Conservation (phyloP, 2,329 filamentous ascomycete species). For the Xylariaceae sp. region DNA sequence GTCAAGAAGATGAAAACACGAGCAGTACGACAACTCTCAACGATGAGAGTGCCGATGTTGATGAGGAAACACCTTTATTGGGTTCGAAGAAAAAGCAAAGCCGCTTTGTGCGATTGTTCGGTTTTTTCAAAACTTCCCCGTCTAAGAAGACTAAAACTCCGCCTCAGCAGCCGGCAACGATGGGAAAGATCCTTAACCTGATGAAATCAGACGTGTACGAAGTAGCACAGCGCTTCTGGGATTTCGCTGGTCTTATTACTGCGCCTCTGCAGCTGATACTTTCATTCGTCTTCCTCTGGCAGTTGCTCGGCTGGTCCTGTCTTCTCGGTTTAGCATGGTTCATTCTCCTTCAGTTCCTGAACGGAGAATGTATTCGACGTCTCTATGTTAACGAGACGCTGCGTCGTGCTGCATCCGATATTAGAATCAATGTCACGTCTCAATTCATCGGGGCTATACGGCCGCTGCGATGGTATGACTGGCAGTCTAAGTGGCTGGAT, state of each 20-base stretch:
- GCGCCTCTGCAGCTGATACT: constrained; percentile 73
- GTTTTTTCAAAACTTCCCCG: constrained; percentile 18
- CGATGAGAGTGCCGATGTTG: not conserved
- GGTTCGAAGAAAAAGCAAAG: constrained; percentile 22
- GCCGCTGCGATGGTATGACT: constrained; percentile 75
- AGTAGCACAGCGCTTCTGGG: constrained; percentile 81
- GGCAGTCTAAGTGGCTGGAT: constrained; percentile 70
- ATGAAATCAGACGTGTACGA: constrained; percentile 80
- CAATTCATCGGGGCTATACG: constrained; percentile 85
- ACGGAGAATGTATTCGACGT: constrained; percentile 59
- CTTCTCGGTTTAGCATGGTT: constrained; percentile 68
- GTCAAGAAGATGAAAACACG: constrained; percentile 12
- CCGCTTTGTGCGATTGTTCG: constrained; percentile 27
- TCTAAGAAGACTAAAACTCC: constrained; percentile 25
- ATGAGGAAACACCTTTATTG: constrained; percentile 25
- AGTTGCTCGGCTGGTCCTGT: constrained; percentile 74
- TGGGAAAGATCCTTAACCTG: constrained; percentile 85
- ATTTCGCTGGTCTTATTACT: constrained; percentile 69
- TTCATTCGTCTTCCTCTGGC: constrained; percentile 68
- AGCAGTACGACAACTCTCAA: constrained; percentile 1
- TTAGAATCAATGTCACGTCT: constrained; percentile 71
- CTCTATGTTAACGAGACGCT: constrained; percentile 64
- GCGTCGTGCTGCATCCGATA: constrained; percentile 69
- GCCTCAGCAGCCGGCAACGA: constrained; percentile 61
- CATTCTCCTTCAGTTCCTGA: constrained; percentile 62